Evolutionary conservation across 1,284 basidiomycete genomes (phyloP).

Genomic region (Pascua sp.): DNA sequence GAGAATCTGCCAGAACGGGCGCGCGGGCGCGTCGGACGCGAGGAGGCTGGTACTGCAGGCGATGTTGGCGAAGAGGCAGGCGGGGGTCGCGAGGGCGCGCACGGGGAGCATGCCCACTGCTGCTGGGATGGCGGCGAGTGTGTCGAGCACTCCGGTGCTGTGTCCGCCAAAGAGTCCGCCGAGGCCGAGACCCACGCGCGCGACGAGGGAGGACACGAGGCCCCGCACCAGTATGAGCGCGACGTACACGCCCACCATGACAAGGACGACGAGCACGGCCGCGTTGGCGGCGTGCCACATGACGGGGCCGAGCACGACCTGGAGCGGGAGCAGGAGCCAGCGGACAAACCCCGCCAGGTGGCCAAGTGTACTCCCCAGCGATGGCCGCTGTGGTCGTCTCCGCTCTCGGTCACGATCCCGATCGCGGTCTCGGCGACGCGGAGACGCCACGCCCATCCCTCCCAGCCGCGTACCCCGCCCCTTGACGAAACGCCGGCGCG

Average conservation of each 20-base stretch:
- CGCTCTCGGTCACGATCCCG: no score
- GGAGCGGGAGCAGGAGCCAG: slow-evolving; percentile 21
- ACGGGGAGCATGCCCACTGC: slow-evolving; percentile 18
- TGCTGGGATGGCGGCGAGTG: background rate
- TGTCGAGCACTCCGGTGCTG: no score
- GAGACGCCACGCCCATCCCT: background rate
- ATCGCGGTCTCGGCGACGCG: background rate
- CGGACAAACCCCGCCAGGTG: slow-evolving; percentile 23
- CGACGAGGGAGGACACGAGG: slow-evolving; percentile 8
- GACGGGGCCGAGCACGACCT: slow-evolving; percentile 18
- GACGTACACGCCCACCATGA: slow-evolving; percentile 11
- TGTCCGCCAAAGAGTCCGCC: no score
- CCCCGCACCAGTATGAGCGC: slow-evolving; percentile 3
- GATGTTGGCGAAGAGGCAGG: slow-evolving; percentile 29
- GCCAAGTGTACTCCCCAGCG: slow-evolving; percentile 13
- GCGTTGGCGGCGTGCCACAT: slow-evolving; percentile 27
- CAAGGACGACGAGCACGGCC: slow-evolving; percentile 13
- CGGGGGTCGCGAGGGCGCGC: slow-evolving; percentile 31
- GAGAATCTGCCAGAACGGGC: slow-evolving; percentile 26
- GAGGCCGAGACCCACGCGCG: background rate
- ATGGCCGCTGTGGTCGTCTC: background rate
- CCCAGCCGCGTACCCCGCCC: background rate
- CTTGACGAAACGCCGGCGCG: slow-evolving; percentile 1
- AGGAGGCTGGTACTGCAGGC: slow-evolving; percentile 26
- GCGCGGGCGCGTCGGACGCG: slow-evolving; percentile 6